Evolutionary conservation across 352 stramenopile species (phyloP).

Genomic region (Elongisporangium anandrum): DNA sequence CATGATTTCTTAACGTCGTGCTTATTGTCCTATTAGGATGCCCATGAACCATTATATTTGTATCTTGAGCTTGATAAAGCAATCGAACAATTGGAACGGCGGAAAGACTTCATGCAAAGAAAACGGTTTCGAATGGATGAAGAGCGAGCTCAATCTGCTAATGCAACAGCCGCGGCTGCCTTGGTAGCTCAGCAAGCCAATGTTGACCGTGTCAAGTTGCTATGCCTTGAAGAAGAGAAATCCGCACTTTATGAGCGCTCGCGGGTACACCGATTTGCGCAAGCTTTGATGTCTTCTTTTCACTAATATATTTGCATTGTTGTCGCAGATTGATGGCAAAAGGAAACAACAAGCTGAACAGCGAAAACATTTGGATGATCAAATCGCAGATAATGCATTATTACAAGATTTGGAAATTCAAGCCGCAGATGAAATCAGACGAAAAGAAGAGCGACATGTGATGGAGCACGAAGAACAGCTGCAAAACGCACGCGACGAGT

Average conservation of each 20-base stretch:
- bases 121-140: background rate
- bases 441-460: conserved; percentile 5
- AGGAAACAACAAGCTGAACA: conserved; percentile 4
- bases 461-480: conserved; percentile 9
- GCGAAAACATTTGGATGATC: conserved; percentile 9
- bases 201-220: background rate
- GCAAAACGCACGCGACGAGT: conserved; percentile 13
- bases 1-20: conserved; percentile 6
- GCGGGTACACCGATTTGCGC: background rate
- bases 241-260: background rate
- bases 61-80: conserved; percentile 7
- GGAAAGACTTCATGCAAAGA: background rate
- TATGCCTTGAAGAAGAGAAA: background rate
- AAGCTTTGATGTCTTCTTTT: too few species aligned
- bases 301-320: background rate
- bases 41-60: conserved; percentile 8
- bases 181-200: background rate
- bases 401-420: conserved; percentile 4
- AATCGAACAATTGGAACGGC: background rate
- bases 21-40: conserved; percentile 12
- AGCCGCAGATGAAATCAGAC: conserved; percentile 3
- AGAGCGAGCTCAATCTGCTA: background rate
- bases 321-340: conserved; percentile 1
- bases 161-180: background rate
- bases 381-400: conserved; percentile 2